phyloP scores from a whole-genome alignment of 148 eudicot species.

The Linanthus parryae region DNA sequence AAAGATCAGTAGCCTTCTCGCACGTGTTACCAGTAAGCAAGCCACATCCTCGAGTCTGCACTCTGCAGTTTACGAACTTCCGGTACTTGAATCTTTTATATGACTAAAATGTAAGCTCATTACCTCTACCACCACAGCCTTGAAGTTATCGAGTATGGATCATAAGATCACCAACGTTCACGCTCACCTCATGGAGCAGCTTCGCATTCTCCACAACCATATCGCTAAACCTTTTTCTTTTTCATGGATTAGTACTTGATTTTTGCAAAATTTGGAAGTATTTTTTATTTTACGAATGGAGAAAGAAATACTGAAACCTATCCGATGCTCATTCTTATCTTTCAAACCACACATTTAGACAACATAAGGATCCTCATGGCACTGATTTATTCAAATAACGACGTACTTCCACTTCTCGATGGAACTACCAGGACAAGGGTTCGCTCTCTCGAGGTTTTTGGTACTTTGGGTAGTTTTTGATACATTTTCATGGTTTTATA shows the following conservation, averaged over 20 bases:
- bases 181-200: slow-evolving; percentile 65
- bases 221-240: slow-evolving; percentile 53
- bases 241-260: background rate
- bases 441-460: background rate
- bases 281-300: slow-evolving; percentile 82
- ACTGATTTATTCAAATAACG: slow-evolving; percentile 54
- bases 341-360: slow-evolving; percentile 65
- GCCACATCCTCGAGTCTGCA: slow-evolving; percentile 10
- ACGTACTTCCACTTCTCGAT: slow-evolving; percentile 51
- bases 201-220: slow-evolving; percentile 54
- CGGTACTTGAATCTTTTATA: background rate
- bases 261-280: too few species aligned
- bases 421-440: slow-evolving; percentile 52
- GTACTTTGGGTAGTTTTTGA: too few species aligned
- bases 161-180: slow-evolving; percentile 72
- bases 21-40: slow-evolving; percentile 70
- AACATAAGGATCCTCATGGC: slow-evolving; percentile 59
- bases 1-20: slow-evolving; percentile 64
- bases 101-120: slow-evolving; percentile 28
- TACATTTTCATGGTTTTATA: background rate
- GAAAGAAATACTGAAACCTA: slow-evolving; percentile 63
- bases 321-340: slow-evolving; percentile 47
- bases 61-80: background rate
- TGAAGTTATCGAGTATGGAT: slow-evolving; percentile 86
- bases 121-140: slow-evolving; percentile 71